Base-by-base conservation (phyloP, 2,329 filamentous ascomycete genomes). In the Claviceps sp. region DNA sequence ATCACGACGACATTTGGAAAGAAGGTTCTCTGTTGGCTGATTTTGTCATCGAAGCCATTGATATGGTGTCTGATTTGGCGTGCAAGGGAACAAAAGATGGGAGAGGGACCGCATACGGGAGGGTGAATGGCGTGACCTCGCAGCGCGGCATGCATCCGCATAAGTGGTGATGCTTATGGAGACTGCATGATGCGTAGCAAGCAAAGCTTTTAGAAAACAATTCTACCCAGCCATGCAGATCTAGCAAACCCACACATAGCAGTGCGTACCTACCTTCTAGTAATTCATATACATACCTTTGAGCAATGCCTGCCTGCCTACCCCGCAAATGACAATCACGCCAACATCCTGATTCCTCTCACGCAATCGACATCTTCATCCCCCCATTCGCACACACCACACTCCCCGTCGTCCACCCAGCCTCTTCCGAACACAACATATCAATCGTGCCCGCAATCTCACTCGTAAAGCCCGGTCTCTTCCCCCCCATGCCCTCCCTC, bases 391-490 rank as follows among this genome's bases (percentile, higher is more conserved):
- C 82, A 65, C 80, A 85, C n/a, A 87, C 73, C 36, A 86, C 77
- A 60, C 78, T 83, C 4, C 84, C 84, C 1, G 83, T 87, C 53
- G 79, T 82, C 82, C 83, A 87, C 2, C 73, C 77, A 40, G 73
- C 74, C 64, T 87, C 83, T 11, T 74, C 74, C 6, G 76, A 77
- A 62, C 83, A 86, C 42, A 87, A 68, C 82, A 87, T 85, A 8
- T 76, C 83, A 46, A 87, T 78, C 5, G 84, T 77, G 1, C 82
- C 83, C 0, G 83, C 84, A 66, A 87, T 73, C 66, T 87, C 84
- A 42, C 54, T 55, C 7, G 63, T 63, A 49, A 68, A 68, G 1
- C 63, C 66, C 1, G 66, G 66, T 23, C 66, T 54, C 50, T 63
- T 56, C 3, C 62, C 61, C 16, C 64, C 65, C 66, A 68, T 67